phyloP scores from a whole-genome alignment of 2,329 filamentous ascomycete species.

The Verticillium tricorpus region DNA sequence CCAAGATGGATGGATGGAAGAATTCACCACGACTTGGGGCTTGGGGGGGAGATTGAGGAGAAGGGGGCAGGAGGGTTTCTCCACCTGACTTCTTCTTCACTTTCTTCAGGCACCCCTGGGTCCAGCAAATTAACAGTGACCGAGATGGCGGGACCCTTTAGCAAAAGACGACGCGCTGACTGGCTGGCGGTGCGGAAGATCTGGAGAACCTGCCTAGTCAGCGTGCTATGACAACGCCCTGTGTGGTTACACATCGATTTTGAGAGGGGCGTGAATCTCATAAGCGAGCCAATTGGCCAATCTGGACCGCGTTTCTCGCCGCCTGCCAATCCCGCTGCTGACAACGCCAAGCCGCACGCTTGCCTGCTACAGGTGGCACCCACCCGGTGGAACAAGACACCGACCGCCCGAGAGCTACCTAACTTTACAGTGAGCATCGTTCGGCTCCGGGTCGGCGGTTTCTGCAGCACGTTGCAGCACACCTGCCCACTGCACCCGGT shows the following conservation, averaged over 20 bases:
- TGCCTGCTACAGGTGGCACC: not conserved
- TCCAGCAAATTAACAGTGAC: not conserved
- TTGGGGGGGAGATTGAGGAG: conserved; percentile 3
- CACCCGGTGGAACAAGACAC: too few species aligned
- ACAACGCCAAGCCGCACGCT: not conserved
- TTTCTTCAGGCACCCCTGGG: not conserved
- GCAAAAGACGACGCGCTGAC: not conserved
- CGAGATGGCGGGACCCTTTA: conserved; percentile 1
- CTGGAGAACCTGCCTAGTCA: not conserved
- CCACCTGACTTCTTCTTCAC: conserved; percentile 2
- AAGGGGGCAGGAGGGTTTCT: conserved; percentile 1
- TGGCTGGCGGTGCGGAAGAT: not conserved
- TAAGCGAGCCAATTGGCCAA: conserved; percentile 7
- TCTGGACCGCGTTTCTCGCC: not conserved
- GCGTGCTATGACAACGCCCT: not conserved
- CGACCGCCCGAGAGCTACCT: too few species aligned
- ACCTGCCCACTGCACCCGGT: not conserved
- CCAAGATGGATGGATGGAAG: not conserved
- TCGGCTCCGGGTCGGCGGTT: not conserved
- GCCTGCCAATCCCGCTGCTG: not conserved
- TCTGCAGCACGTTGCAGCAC: not conserved
- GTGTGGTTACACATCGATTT: not conserved
- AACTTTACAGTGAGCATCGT: not conserved
- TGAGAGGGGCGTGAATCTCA: not conserved
- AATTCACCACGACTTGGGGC: not conserved